A percentile compares a stretch with the other conserved stretches of the same genome.
Evolutionary conservation across 2,329 filamentous ascomycete genomes (phyloP).

Genomic region (Sarocladium brachiariae): DNA sequence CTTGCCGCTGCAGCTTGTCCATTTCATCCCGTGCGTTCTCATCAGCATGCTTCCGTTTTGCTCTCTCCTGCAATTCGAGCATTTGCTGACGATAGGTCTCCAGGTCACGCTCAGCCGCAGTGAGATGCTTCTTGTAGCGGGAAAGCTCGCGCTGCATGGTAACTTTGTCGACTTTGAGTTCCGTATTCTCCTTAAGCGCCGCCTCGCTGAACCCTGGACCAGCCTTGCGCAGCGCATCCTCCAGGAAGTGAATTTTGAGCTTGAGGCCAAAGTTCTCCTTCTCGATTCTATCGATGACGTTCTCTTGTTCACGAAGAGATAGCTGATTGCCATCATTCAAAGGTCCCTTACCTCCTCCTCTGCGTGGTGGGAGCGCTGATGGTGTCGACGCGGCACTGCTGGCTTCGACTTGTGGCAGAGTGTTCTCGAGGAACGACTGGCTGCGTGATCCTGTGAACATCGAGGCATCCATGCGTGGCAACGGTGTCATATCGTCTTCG

Average conservation of each 20-base stretch:
- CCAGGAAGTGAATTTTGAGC: conserved; percentile 92
- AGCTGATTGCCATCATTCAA: conserved; percentile 83
- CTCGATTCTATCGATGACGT: conserved; percentile 89
- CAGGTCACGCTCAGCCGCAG: conserved; percentile 76
- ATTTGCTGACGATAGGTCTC: conserved; percentile 79
- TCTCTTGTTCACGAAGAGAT: conserved; percentile 89
- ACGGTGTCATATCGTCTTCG: conserved; percentile 66
- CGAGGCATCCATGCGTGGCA: conserved; percentile 68
- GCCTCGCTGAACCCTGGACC: conserved; percentile 86
- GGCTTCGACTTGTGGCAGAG: conserved; percentile 66
- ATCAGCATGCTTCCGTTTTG: conserved; percentile 68
- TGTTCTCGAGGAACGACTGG: conserved; percentile 59
- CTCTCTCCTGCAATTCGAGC: conserved; percentile 72
- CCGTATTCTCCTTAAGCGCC: conserved; percentile 89
- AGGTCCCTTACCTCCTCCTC: conserved; percentile 56
- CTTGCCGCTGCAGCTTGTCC: conserved; percentile 46
- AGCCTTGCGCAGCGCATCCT: conserved; percentile 80
- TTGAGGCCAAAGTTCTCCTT: conserved; percentile 98
- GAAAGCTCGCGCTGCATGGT: conserved; percentile 84
- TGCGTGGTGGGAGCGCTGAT: conserved; percentile 60
- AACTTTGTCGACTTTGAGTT: conserved; percentile 86
- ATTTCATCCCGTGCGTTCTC: conserved; percentile 59
- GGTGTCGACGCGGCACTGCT: conserved; percentile 83
- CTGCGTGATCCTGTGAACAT: conserved; percentile 60
- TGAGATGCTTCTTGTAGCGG: conserved; percentile 77